Base-by-base conservation (phyloP, 2,329 filamentous ascomycete genomes). In the Penicillium aurantiogriseum region DNA sequence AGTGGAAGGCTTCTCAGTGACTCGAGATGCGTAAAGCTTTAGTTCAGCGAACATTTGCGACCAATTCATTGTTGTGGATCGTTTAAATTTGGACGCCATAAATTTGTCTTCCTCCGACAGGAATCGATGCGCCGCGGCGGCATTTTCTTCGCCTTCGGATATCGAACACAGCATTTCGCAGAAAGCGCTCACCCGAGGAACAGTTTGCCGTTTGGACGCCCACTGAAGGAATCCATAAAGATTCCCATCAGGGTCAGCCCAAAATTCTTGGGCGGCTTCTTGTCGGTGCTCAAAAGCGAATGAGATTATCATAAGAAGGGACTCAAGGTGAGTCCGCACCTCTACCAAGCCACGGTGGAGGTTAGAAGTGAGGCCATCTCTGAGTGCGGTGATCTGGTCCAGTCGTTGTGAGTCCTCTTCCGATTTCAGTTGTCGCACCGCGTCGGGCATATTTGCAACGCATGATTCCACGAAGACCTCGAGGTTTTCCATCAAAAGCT, bases 151-250 rank as follows among this genome's bases (percentile, higher is more conserved):
- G 51, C 91, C 91, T 51, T 88, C 87, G 0, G 94, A 91, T 47
- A 99, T 88, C 1, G 92, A 89, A 69, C 92, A 90, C 17, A 99
- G 80, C 87, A 99, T 93, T 71, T 97, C 93, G 74, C 94, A 99
- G 67, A 97, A 99, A 13, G 93, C 92, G 60, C 91, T 94, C 58
- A 96, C 92, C 25, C 96, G 83, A n/a, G 94, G 94, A 0, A 95
- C 97, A 0, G 95, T 96, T 59, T 96, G 92, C 67, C 94, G 84
- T 65, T 91, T 88, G 4, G 94, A 96, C n/a, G 92, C 90, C 94
- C 94, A 99, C 63, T 96, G 90, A 71, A 99, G 83, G 71, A 99
- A 99, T 0, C 94, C 94, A 61, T 92, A 90, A 33, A 99, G 80
- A 65, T 97, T 96, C 69, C 92, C 92, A 67, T 99, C 94, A 2